A percentile compares a stretch with the other conserved stretches of the same genome.
phyloP scores from a whole-genome alignment of 768 basidiomycete genomes.

The Hygrocybe coccinea region DNA sequence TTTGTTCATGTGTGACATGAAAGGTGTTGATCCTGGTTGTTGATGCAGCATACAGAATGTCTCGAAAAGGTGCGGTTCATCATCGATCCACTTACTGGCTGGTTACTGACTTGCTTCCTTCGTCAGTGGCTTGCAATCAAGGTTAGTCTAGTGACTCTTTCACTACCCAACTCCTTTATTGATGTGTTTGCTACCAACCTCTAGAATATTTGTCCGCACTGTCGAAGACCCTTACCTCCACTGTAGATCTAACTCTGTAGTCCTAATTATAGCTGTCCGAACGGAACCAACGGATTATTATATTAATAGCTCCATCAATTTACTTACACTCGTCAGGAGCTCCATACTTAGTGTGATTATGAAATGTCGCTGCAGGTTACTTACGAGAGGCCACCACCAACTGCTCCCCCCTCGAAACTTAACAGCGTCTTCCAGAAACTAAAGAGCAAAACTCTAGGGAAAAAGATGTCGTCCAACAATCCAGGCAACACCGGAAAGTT shows the following conservation, averaged over 20 bases:
- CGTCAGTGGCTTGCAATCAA: slow-evolving; percentile 71
- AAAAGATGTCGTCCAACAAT: background rate
- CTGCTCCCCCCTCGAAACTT: background rate
- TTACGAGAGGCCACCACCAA: background rate
- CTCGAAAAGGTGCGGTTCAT: slow-evolving; percentile 56
- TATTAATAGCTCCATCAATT: too few species aligned
- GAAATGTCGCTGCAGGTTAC: background rate
- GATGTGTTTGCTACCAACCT: too few species aligned
- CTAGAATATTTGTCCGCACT: slow-evolving; percentile 89
- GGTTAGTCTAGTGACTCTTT: slow-evolving; percentile 30
- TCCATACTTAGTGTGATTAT: too few species aligned
- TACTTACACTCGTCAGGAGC: too few species aligned
- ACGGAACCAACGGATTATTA: too few species aligned
- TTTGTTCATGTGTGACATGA: background rate
- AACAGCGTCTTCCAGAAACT: background rate
- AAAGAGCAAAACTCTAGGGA: background rate
- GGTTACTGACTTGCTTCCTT: slow-evolving; percentile 14
- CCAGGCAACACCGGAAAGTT: slow-evolving; percentile 10
- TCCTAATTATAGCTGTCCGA: too few species aligned
- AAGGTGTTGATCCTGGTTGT: slow-evolving; percentile 1
- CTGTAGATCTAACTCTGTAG: too few species aligned
- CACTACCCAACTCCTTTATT: background rate
- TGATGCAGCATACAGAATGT: slow-evolving; percentile 73
- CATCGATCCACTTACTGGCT: background rate
- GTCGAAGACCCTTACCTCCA: slow-evolving; percentile 78